Conservation (phyloP, 768 basidiomycete genomes). For the Macrocybe gigantea region DNA sequence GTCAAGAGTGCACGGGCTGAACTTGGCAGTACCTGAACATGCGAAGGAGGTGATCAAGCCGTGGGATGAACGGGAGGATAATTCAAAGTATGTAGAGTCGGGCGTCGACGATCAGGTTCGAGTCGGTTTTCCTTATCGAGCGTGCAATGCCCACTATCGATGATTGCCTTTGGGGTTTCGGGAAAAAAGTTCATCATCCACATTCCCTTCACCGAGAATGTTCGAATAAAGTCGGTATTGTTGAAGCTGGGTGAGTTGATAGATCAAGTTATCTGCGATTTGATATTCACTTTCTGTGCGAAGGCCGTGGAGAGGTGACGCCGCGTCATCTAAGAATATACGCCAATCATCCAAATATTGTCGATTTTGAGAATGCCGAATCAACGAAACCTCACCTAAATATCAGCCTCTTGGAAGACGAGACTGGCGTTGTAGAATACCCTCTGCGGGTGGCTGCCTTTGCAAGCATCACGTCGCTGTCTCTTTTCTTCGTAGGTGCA, state of each 20-base stretch:
- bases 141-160: conserved; percentile 6
- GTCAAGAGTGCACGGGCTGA: conserved; percentile 73
- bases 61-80: conserved; percentile 75
- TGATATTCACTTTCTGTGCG: background rate
- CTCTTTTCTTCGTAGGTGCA: conserved; percentile 71
- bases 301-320: conserved; percentile 69
- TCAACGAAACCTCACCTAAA: conserved; percentile 63
- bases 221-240: conserved; percentile 66
- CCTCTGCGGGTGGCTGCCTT: conserved; percentile 74
- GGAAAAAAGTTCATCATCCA: conserved; percentile 65
- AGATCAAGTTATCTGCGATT: background rate
- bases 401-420: conserved; percentile 66
- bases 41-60: conserved; percentile 75
- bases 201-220: conserved; percentile 75
- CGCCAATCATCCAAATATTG: conserved; percentile 66
- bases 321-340: conserved; percentile 74
- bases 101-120: conserved; percentile 82
- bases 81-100: conserved; percentile 60
- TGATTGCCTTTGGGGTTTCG: too few species aligned
- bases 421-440: conserved; percentile 66
- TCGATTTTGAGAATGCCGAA: conserved; percentile 76
- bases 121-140: background rate
- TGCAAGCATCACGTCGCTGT: conserved; percentile 65
- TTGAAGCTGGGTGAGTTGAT: conserved; percentile 63
- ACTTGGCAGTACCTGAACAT: conserved; percentile 74